Evolutionary conservation across 208 protist species (phyloP), one percentile per base, ranked within the genome.

Genomic region (Crithidia sp.): DNA sequence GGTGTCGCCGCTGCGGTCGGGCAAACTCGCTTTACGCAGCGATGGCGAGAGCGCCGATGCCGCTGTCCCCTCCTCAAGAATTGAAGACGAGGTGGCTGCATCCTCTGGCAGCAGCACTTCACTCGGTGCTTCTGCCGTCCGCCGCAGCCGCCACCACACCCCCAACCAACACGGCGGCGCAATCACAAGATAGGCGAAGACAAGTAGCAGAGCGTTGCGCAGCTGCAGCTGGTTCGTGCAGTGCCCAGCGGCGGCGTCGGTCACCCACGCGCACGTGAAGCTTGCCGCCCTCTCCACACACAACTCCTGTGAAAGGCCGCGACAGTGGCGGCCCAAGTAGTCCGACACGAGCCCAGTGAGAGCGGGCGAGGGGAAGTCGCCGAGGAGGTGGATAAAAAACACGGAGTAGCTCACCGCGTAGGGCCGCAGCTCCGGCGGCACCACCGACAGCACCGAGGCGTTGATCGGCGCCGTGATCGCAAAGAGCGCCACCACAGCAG

Each of bases 321-420:
- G 63, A 66, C 91, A 95, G 43, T 74, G 73, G 17, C 79, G 76
- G 5, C 80, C 82, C 28, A 89, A 71, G 6, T 63, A 40, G 63
- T 96, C 94, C 8, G 90, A 94, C 3, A 96, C 70, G 14, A 74
- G 17, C 5, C 94, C 94, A 2, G 82, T 69, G 14, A 98, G 41
- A 12, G 87, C 91, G 19, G 93, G 93, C 0, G 95, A 97, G 4
- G 93, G 95, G 69, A 97, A 95, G 76, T 97, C 92, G 17, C 93
- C 95, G 1, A 96, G 74, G 16, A 89, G 47, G 77, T 98, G 95
- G 65, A 97, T 96, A 28, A 92, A 19, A 52, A 98, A 92, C 28
- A 97, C 91, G 40, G 79, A 91, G 70, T 91, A 94, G 77, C 86
- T 89, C 54, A 96, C 82, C 17, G 91, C 90, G 74, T 94, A 94